phyloP scores from a whole-genome alignment of 345 rosid species.

The Eucalyptus erythrocorys region DNA sequence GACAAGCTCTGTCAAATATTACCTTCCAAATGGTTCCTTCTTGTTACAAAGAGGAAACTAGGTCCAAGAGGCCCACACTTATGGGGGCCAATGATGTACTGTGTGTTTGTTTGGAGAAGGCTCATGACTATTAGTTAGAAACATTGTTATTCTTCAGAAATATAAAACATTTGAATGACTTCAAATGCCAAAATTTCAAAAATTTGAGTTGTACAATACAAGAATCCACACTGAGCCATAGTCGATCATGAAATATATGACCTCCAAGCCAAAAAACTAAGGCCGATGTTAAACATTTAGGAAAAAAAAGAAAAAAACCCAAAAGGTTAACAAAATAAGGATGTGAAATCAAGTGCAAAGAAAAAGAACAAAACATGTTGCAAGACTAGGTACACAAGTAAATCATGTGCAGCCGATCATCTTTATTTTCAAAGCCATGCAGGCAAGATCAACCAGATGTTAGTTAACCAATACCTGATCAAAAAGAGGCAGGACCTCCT shows the following conservation, averaged over 20 bases:
- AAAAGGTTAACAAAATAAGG: background rate
- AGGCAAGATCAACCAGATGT: background rate
- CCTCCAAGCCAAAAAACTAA: background rate
- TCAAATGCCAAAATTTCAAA: background rate
- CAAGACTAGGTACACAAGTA: background rate
- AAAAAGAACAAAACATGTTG: background rate
- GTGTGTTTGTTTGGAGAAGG: background rate
- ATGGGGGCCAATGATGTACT: background rate
- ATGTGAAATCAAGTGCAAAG: background rate
- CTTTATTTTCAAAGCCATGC: background rate
- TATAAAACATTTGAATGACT: background rate
- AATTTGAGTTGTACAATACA: background rate
- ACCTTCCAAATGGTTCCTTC: background rate
- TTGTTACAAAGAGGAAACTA: background rate
- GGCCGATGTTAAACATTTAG: background rate
- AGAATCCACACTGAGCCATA: background rate
- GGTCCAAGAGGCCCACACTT: background rate
- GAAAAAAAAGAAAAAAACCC: background rate
- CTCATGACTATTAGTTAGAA: background rate
- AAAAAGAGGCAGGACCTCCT: conserved; percentile 80
- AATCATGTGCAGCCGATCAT: background rate
- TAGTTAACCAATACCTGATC: conserved; percentile 49
- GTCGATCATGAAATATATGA: background rate
- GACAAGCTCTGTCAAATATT: background rate
- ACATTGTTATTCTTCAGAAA: background rate